Conservation (phyloP, 345 rosid genomes). For the Rhizophora mangle region DNA sequence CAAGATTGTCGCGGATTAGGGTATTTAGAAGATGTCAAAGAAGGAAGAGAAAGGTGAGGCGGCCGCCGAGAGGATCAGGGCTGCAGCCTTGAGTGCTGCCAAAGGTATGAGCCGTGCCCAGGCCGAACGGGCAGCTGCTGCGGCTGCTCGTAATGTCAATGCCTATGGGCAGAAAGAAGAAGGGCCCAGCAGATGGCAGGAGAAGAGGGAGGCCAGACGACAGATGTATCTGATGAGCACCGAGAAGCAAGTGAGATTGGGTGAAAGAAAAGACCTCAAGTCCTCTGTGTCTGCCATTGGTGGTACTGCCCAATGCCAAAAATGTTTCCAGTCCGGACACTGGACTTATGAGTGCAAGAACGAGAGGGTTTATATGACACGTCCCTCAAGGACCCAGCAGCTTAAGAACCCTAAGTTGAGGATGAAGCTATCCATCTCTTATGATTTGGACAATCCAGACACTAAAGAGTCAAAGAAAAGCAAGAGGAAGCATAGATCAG, state of each 20-base stretch:
- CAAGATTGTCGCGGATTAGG: neutral
- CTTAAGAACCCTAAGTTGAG: conserved; percentile 85
- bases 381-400: conserved; percentile 92
- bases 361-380: conserved; percentile 82
- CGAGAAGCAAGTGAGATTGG: conserved; percentile 82
- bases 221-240: conserved; percentile 99
- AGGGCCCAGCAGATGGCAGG: conserved; percentile 99
- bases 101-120: conserved; percentile 96
- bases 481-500: conserved; percentile 73
- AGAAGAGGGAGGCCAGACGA: conserved; percentile 90
- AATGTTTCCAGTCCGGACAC: conserved; percentile 84
- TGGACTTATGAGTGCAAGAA: conserved; percentile 98
- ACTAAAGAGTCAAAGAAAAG: conserved; percentile 57
- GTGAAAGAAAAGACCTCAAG: conserved; percentile 87
- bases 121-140: conserved; percentile 93
- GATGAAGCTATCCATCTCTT: conserved; percentile 52
- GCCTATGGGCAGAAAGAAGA: conserved; percentile 99
- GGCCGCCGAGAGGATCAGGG: conserved; percentile 91
- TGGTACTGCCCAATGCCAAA: conserved; percentile 74
- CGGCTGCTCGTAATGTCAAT: conserved; percentile 92
- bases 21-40: conserved; percentile 54
- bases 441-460: conserved; percentile 53
- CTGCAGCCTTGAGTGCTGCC: conserved; percentile 80
- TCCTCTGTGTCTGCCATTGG: conserved; percentile 41
- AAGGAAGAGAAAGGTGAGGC: conserved; percentile 86